A percentile compares a stretch with the other conserved stretches of the same genome.
phyloP scores from a whole-genome alignment of 139 green algal species.

The Haematococcus lacustris region DNA sequence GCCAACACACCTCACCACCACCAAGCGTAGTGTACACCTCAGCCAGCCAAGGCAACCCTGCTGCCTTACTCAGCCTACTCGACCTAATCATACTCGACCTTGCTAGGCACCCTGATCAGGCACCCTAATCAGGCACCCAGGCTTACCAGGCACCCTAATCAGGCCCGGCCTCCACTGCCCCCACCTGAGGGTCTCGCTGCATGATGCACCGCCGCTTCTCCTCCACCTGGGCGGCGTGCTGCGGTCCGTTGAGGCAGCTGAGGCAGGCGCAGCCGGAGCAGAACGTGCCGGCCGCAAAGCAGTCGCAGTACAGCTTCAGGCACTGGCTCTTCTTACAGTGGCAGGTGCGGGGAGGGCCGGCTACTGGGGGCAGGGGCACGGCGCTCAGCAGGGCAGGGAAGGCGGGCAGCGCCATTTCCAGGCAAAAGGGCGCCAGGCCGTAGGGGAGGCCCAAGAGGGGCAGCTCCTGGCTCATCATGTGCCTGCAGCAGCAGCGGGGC shows the following conservation, averaged over 20 bases:
- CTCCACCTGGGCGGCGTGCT: constrained; percentile 18
- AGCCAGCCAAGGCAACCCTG: background rate
- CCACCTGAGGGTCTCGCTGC: constrained; percentile 23
- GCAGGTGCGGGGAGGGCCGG: background rate
- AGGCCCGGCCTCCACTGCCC: background rate
- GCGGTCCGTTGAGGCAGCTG: constrained; percentile 38
- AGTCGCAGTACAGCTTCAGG: constrained; percentile 9
- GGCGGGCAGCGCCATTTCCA: too few relatives aligned
- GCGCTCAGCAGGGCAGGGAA: too few relatives aligned
- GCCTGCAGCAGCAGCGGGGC: too few relatives aligned
- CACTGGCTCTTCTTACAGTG: constrained; percentile 7
- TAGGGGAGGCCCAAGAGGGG: too few relatives aligned
- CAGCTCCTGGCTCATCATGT: too few relatives aligned
- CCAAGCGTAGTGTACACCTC: too few relatives aligned
- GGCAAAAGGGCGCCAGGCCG: too few relatives aligned
- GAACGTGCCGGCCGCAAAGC: constrained; percentile 29
- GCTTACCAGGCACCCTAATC: background rate
- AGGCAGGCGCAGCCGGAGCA: constrained; percentile 42
- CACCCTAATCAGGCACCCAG: background rate
- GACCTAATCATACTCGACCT: background rate
- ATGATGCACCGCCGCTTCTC: constrained; percentile 29
- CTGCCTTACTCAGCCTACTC: background rate
- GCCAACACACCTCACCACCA: background rate
- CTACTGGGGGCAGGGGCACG: too few relatives aligned
- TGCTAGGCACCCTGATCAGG: background rate